Conservation (phyloP, 2,329 filamentous ascomycete genomes). For the Fusarium xylarioides region DNA sequence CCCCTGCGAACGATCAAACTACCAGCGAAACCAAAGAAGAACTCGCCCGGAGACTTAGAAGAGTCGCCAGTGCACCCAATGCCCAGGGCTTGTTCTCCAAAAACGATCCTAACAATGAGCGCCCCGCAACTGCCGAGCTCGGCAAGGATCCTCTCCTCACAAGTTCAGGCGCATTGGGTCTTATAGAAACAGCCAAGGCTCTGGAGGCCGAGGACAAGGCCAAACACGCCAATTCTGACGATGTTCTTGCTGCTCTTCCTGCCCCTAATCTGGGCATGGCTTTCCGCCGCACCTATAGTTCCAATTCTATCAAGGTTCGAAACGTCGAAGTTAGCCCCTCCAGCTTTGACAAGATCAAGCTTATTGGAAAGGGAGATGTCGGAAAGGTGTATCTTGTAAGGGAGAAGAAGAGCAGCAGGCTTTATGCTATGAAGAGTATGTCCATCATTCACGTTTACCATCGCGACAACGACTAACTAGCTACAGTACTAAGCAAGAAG, state of each 20-base stretch:
- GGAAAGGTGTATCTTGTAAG: constrained; percentile 97
- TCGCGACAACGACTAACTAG: constrained; percentile 48
- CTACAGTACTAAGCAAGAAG: constrained; percentile 93
- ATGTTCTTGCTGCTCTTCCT: constrained; percentile 69
- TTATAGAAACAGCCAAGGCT: constrained; percentile 47
- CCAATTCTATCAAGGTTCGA: constrained; percentile 98
- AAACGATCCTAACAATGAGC: constrained; percentile 63
- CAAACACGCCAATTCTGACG: constrained; percentile 56
- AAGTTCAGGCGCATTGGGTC: constrained; percentile 53
- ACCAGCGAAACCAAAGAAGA: constrained; percentile 90
- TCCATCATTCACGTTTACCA: neutral
- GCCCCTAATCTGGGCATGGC: constrained; percentile 74
- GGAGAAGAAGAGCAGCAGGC: constrained; percentile 94
- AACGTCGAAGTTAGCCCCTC: constrained; percentile 95
- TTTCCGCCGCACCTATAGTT: constrained; percentile 96
- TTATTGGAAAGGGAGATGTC: constrained; percentile 98
- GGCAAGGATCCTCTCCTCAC: constrained; percentile 79
- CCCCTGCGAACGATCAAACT: constrained; percentile 68
- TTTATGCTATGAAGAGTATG: constrained; percentile 99
- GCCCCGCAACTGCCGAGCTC: constrained; percentile 85
- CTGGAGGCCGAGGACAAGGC: constrained; percentile 40
- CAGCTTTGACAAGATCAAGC: constrained; percentile 99
- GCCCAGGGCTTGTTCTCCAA: constrained; percentile 87
- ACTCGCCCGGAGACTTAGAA: constrained; percentile 87
- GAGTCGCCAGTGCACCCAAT: constrained; percentile 96